Evolutionary conservation across 768 basidiomycete species (phyloP).

Genomic region (Amanita fuliginea): DNA sequence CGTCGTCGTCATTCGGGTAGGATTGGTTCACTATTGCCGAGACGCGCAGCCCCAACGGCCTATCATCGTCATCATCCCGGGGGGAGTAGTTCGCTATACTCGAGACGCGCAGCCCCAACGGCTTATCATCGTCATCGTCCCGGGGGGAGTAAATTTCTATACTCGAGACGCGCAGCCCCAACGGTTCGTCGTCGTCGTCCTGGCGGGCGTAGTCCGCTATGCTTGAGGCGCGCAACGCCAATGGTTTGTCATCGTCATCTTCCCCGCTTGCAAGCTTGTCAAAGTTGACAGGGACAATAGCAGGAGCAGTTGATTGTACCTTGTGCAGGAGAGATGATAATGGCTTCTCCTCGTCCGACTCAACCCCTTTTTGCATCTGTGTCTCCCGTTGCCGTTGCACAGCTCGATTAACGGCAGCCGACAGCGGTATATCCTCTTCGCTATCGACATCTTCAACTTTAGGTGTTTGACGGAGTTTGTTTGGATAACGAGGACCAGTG

Average conservation of each 20-base stretch:
- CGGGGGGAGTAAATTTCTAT: constrained; percentile 13
- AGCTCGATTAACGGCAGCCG: constrained; percentile 49
- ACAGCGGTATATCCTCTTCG: constrained; percentile 75
- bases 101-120: constrained; percentile 56
- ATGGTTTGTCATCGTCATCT: constrained; percentile 56
- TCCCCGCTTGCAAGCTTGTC: constrained; percentile 17
- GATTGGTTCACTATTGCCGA: constrained; percentile 21
- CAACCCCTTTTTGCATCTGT: constrained; percentile 15
- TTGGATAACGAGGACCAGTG: constrained; percentile 41
- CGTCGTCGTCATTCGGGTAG: constrained; percentile 39
- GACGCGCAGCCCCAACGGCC: constrained; percentile 60
- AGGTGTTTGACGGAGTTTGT: constrained; percentile 13
- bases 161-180: constrained; percentile 57
- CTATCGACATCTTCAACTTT: constrained; percentile 38
- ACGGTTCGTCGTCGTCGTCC: constrained; percentile 54
- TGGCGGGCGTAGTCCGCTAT: constrained; percentile 10
- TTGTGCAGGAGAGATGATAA: constrained; percentile 48
- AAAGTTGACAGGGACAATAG: constrained; percentile 29
- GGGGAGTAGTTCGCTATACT: constrained; percentile 6
- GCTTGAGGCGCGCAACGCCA: constrained; percentile 54
- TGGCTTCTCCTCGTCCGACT: constrained; percentile 68
- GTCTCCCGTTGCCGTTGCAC: constrained; percentile 37
- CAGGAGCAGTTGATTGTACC: constrained; percentile 27
- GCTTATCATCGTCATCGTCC: constrained; percentile 55
- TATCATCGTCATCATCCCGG: constrained; percentile 48